Evolutionary conservation across 2,329 filamentous ascomycete species (phyloP).

Genomic region (Sordariomycetes sp.): DNA sequence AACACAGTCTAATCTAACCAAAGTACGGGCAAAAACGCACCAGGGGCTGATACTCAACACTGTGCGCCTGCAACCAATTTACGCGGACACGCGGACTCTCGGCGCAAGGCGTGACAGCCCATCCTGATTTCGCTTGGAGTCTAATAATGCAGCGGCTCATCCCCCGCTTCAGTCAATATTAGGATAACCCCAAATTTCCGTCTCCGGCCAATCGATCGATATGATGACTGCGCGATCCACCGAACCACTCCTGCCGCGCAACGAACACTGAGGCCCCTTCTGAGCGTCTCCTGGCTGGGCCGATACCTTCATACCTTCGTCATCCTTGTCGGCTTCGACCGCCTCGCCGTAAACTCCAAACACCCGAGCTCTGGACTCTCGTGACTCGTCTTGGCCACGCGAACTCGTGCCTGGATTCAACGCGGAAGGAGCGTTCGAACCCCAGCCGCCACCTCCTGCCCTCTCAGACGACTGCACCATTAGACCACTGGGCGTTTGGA

Average conservation of each 20-base stretch:
- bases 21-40: neutral
- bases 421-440: neutral
- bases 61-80: conserved; percentile 2
- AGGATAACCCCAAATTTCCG: conserved; percentile 4
- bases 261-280: neutral
- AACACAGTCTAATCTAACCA: neutral
- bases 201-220: neutral
- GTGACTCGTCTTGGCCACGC: neutral
- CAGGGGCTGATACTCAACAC: neutral
- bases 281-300: neutral
- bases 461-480: neutral
- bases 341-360: neutral
- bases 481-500: neutral
- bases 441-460: neutral
- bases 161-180: neutral
- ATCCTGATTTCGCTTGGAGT: conserved; percentile 1
- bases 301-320: neutral
- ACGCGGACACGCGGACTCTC: conserved; percentile 3
- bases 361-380: neutral
- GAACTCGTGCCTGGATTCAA: neutral
- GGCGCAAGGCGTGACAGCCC: neutral
- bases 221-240: neutral
- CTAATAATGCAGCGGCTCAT: neutral
- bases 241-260: neutral
- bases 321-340: neutral